These are phyloP conservation scores for Seiridium unicorne DNA, from an alignment of 2,329 filamentous ascomycete genomes.

Conservation along the genomic window DNA sequence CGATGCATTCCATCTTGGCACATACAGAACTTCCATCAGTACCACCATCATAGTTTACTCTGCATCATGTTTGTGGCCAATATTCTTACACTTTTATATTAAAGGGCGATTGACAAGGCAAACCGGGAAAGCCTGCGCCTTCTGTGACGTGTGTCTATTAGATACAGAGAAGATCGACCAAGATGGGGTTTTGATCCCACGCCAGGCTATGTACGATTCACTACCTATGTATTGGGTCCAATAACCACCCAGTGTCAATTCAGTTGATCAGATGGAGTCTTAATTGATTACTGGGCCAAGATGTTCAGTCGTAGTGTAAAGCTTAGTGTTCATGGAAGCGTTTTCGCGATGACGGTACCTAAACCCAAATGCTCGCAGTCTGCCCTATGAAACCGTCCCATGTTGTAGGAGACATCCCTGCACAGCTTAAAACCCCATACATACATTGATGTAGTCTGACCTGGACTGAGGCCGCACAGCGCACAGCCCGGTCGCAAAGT, in stretches of 20 bases:
- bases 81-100: neutral
- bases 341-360: no score
- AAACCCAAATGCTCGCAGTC: neutral
- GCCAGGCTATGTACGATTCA: no score
- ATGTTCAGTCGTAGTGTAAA: no score
- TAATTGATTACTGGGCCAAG: no score
- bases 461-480: neutral
- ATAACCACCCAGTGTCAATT: no score
- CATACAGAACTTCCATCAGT: no score
- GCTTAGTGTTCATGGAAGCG: no score
- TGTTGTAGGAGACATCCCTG: neutral
- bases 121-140: neutral
- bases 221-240: no score
- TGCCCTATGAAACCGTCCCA: conserved; percentile 1
- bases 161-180: neutral
- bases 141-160: neutral
- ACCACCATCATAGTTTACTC: no score
- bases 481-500: neutral
- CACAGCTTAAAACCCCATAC: neutral
- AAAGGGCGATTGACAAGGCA: no score
- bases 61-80: neutral
- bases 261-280: no score
- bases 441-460: neutral
- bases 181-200: neutral
- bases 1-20: no score